Conservation (phyloP, 78 protist species). For the Mastigamoeba balamuthi region DNA sequence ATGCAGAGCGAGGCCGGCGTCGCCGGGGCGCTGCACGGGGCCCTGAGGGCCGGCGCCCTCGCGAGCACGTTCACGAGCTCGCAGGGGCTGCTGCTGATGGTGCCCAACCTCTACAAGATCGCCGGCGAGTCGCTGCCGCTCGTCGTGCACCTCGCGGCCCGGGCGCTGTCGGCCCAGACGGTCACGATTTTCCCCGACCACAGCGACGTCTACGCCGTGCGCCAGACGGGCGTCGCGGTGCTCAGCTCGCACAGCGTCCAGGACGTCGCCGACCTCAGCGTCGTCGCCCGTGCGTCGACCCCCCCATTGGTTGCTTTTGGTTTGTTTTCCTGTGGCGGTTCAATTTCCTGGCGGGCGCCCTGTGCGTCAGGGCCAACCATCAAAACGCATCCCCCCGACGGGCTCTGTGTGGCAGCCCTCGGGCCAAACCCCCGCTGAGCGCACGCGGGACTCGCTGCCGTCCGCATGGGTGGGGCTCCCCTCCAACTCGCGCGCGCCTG, state of each 20-base stretch:
- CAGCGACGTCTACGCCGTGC: conserved; percentile 52
- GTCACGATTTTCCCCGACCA: conserved; percentile 62
- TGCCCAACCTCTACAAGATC: conserved; percentile 66
- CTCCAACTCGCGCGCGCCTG: too few species aligned
- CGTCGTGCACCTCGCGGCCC: conserved; percentile 54
- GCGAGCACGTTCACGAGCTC: conserved; percentile 54
- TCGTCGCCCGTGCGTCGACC: background rate
- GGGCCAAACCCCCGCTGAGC: too few species aligned
- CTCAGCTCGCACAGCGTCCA: conserved; percentile 35
- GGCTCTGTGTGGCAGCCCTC: too few species aligned
- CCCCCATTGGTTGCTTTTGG: too few species aligned
- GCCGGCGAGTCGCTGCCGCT: conserved; percentile 64
- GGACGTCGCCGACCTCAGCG: conserved; percentile 6
- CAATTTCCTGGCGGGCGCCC: too few species aligned
- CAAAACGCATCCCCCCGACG: too few species aligned
- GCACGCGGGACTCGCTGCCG: too few species aligned
- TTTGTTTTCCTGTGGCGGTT: too few species aligned
- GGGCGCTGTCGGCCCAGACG: conserved; percentile 49
- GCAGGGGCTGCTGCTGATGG: conserved; percentile 70
- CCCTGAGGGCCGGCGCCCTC: conserved; percentile 27
- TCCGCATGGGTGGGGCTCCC: too few species aligned
- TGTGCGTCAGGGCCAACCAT: too few species aligned
- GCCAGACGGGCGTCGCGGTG: conserved; percentile 29
- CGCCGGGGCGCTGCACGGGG: conserved; percentile 68
- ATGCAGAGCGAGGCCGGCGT: conserved; percentile 72